Percentiles rank a stretch among this genome's conserved stretches.
phyloP scores from a whole-genome alignment of 768 basidiomycete species.

The Calocybe cyanea region DNA sequence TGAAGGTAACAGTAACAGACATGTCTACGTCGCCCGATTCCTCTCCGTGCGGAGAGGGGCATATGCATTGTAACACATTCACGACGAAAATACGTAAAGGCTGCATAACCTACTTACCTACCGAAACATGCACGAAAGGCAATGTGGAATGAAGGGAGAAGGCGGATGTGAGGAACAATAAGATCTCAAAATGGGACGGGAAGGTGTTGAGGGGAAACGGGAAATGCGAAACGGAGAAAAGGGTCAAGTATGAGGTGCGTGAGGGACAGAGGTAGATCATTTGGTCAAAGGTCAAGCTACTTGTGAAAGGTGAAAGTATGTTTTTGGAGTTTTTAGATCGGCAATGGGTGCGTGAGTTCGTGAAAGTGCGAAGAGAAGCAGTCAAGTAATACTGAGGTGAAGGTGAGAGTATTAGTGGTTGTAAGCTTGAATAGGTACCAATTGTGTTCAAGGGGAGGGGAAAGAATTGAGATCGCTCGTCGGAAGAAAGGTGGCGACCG shows the following conservation, averaged over 20 bases:
- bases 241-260: too few species aligned
- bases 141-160: too few species aligned
- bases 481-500: slow-evolving; percentile 10
- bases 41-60: too few species aligned
- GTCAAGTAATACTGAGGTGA: slow-evolving; percentile 1
- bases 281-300: slow-evolving; percentile 1
- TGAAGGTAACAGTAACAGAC: too few species aligned
- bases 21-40: too few species aligned
- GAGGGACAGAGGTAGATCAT: neutral
- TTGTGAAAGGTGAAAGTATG: too few species aligned
- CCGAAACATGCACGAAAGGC: too few species aligned
- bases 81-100: slow-evolving; percentile 19
- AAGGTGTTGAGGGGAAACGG: too few species aligned
- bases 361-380: neutral
- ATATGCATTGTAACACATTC: slow-evolving; percentile 30
- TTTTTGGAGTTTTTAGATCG: neutral
- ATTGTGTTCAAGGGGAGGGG: slow-evolving; percentile 15
- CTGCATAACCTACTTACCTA: slow-evolving; percentile 49
- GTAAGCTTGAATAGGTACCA: slow-evolving; percentile 14
- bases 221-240: too few species aligned
- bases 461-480: slow-evolving; percentile 11
- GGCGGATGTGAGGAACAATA: too few species aligned
- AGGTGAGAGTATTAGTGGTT: slow-evolving; percentile 17
- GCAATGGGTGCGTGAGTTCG: neutral
- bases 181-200: too few species aligned